Evolutionary conservation across 179 eudicot genomes (phyloP).

Genomic region (Pouteria campechiana): DNA sequence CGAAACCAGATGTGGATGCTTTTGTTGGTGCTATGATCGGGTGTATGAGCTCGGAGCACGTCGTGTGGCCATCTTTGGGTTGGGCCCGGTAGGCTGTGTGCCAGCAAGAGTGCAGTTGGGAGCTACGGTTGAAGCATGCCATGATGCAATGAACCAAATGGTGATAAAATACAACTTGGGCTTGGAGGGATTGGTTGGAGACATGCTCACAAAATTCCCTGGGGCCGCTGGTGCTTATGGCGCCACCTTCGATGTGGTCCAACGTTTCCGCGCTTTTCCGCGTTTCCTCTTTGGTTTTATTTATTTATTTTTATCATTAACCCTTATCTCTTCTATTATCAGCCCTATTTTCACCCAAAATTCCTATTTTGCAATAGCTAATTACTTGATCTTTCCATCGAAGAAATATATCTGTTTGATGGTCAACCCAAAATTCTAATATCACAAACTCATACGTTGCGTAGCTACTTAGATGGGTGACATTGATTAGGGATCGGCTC

Average conservation of each 20-base stretch:
- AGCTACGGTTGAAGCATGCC: slow-evolving; percentile 35
- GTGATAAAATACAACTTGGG: slow-evolving; percentile 36
- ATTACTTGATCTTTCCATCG: too few relatives aligned
- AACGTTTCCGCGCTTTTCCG: slow-evolving; percentile 25
- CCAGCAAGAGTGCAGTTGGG: slow-evolving; percentile 38
- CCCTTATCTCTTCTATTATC: too few relatives aligned
- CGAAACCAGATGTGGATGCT: slow-evolving; percentile 14
- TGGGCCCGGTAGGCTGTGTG: slow-evolving; percentile 51
- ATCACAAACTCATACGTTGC: too few relatives aligned
- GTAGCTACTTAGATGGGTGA: too few relatives aligned
- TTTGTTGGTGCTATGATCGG: slow-evolving; percentile 34
- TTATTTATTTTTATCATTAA: not conserved
- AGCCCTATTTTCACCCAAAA: too few relatives aligned
- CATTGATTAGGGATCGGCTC: too few relatives aligned
- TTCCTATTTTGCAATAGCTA: too few relatives aligned
- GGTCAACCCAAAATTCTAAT: too few relatives aligned
- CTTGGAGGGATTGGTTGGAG: slow-evolving; percentile 21
- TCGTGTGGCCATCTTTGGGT: slow-evolving; percentile 25
- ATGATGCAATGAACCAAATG: slow-evolving; percentile 40
- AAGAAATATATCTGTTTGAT: too few relatives aligned
- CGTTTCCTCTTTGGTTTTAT: slow-evolving; percentile 29
- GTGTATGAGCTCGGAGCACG: slow-evolving; percentile 41
- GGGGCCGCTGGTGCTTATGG: slow-evolving; percentile 36
- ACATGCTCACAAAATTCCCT: slow-evolving; percentile 20
- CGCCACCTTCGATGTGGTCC: slow-evolving; percentile 23